Percentiles rank a stretch among this genome's conserved stretches.
Evolutionary conservation across 495 filamentous ascomycete species (phyloP).

Genomic region (Lentithecium fluviatile): DNA sequence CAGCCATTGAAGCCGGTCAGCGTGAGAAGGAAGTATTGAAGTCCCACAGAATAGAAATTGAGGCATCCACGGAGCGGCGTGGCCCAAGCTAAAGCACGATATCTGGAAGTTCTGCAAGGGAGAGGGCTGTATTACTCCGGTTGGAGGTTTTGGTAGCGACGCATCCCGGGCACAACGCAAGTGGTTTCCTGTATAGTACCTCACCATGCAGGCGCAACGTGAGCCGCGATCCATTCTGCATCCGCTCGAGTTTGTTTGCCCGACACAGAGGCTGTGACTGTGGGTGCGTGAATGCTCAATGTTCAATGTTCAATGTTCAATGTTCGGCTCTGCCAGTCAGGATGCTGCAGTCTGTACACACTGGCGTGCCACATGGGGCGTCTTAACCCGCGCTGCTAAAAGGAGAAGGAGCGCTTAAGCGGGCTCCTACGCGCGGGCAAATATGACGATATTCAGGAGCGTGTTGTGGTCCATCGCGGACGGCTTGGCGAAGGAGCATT

Average conservation of each 20-base stretch:
- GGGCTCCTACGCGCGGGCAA: background rate
- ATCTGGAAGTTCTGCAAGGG: conserved; percentile 9
- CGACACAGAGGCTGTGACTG: conserved; percentile 2
- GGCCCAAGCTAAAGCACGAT: background rate
- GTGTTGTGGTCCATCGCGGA: background rate
- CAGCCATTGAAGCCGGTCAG: background rate
- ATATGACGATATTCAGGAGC: conserved; percentile 37
- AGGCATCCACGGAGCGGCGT: background rate
- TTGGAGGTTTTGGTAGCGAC: conserved; percentile 29
- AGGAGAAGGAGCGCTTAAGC: conserved; percentile 24
- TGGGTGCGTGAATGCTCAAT: background rate
- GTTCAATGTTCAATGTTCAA: no score
- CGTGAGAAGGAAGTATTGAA: background rate
- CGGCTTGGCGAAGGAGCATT: conserved; percentile 12
- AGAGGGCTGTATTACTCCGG: conserved; percentile 24
- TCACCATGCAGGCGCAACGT: conserved; percentile 24
- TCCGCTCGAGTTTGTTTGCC: conserved; percentile 1
- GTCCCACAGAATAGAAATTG: background rate
- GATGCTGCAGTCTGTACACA: no score
- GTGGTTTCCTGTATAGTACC: conserved; percentile 33
- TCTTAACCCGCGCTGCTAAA: conserved; percentile 28
- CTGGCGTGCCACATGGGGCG: background rate
- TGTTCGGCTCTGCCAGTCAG: no score
- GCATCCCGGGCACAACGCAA: conserved; percentile 7
- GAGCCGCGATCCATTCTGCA: conserved; percentile 8